phyloP scores from a whole-genome alignment of 2,329 filamentous ascomycete genomes.

The Fusarium caatingaense region DNA sequence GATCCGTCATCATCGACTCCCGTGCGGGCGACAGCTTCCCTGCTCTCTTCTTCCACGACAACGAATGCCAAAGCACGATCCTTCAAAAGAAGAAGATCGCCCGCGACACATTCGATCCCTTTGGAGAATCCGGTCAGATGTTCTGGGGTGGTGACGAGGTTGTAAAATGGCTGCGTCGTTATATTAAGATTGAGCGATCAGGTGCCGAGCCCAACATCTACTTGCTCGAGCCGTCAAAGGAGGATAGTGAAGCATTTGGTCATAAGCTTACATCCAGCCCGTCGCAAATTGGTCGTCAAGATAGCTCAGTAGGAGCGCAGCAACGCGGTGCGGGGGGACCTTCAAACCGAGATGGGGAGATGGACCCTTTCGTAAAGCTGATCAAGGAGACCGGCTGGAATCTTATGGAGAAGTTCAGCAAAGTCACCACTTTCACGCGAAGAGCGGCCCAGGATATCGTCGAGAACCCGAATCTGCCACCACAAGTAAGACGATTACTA shows the following conservation, averaged over 20 bases:
- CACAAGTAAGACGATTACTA: conserved; percentile 85
- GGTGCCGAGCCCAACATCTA: conserved; percentile 91
- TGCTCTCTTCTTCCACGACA: conserved; percentile 96
- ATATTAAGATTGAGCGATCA: conserved; percentile 85
- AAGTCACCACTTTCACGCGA: conserved; percentile 95
- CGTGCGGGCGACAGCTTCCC: conserved; percentile 92
- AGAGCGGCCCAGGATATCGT: conserved; percentile 91
- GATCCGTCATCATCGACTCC: conserved; percentile 93
- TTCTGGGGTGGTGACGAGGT: conserved; percentile 99
- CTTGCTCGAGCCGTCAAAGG: conserved; percentile 85
- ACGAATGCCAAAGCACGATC: conserved; percentile 95
- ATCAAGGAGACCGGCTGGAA: conserved; percentile 97
- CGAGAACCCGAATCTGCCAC: conserved; percentile 91
- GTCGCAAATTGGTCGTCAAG: conserved; percentile 42
- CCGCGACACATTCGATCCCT: conserved; percentile 88
- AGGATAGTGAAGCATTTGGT: conserved; percentile 86
- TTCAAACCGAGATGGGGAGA: conserved; percentile 72
- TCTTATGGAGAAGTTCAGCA: conserved; percentile 94
- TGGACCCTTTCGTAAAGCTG: conserved; percentile 94
- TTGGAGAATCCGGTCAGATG: conserved; percentile 84
- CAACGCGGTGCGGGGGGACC: conserved; percentile 51
- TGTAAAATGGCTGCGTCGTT: conserved; percentile 87
- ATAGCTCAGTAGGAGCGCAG: conserved; percentile 49
- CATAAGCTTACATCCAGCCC: conserved; percentile 62
- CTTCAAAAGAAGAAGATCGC: conserved; percentile 89